Evolutionary conservation across 2,329 filamentous ascomycete genomes (phyloP).

Genomic region (Epichloe sylvatica): DNA sequence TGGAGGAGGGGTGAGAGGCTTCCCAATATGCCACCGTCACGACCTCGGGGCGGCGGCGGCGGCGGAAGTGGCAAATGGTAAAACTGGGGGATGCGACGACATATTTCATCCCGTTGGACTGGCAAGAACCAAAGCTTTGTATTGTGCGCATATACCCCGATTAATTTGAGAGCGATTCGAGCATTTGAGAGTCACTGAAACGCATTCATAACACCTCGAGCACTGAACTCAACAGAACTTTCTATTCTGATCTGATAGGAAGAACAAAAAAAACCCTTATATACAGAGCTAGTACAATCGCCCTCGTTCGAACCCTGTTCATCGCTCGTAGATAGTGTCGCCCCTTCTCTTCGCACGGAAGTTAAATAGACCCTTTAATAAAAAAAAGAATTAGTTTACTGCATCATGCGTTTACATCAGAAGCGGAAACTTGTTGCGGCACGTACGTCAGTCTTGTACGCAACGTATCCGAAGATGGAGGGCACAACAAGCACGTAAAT

Average conservation of each 20-base stretch:
- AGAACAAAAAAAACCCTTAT: slow-evolving; percentile 19
- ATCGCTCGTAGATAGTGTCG: slow-evolving; percentile 73
- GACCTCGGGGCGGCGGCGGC: slow-evolving; percentile 14
- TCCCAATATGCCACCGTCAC: slow-evolving; percentile 34
- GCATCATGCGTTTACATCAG: background rate
- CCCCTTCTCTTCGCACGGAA: slow-evolving; percentile 78
- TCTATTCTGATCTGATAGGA: slow-evolving; percentile 14
- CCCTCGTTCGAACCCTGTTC: slow-evolving; percentile 13
- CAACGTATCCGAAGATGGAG: slow-evolving; percentile 52
- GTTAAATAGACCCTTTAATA: slow-evolving; percentile 64
- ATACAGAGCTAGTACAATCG: slow-evolving; percentile 20
- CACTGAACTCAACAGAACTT: slow-evolving; percentile 3
- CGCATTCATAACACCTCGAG: background rate
- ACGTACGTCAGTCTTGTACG: slow-evolving; percentile 77
- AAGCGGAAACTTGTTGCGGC: background rate
- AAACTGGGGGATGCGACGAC: background rate
- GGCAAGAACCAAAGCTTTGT: background rate
- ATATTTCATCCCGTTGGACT: background rate
- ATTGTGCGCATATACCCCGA: slow-evolving; percentile 15
- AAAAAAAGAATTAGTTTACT: slow-evolving; percentile 11
- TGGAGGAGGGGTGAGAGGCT: slow-evolving; percentile 53
- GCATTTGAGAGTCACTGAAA: background rate
- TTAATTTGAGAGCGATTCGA: background rate
- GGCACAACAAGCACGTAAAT: slow-evolving; percentile 66
- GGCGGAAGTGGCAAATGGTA: slow-evolving; percentile 16